Evolutionary conservation across 768 basidiomycete genomes (phyloP).

Genomic region (Trichaptum fuscoviolaceum): DNA sequence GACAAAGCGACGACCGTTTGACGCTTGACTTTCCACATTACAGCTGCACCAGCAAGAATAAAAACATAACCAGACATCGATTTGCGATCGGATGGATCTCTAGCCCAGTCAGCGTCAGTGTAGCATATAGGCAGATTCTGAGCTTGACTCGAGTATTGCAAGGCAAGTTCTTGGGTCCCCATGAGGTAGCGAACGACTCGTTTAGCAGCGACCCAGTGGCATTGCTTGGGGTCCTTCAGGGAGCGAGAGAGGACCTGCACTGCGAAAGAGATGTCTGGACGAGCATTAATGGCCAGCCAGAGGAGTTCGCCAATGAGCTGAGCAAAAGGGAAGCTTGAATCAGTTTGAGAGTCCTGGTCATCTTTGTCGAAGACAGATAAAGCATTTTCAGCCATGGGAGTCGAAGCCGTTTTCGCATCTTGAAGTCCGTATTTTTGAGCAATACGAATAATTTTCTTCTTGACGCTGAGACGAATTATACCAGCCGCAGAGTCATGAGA

Average conservation of each 20-base stretch:
- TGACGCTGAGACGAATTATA: background rate
- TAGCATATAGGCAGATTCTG: constrained; percentile 6
- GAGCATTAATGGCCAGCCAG: constrained; percentile 21
- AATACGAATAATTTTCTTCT: constrained; percentile 8
- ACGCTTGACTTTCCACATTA: constrained; percentile 29
- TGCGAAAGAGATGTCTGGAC: constrained; percentile 26
- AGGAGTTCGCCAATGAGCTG: constrained; percentile 24
- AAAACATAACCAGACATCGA: constrained; percentile 34
- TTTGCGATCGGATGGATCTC: constrained; percentile 19
- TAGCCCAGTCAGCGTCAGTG: constrained; percentile 31
- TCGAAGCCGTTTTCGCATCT: constrained; percentile 16
- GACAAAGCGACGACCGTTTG: constrained; percentile 30
- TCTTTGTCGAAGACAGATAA: background rate
- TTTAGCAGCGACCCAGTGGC: constrained; percentile 19
- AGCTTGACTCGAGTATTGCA: background rate
- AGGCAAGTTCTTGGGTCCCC: constrained; percentile 10
- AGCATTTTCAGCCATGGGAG: constrained; percentile 9
- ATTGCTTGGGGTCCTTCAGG: constrained; percentile 15
- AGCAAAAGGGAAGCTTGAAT: constrained; percentile 10
- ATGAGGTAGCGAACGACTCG: constrained; percentile 22
- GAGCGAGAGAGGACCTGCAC: constrained; percentile 18
- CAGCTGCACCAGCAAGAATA: constrained; percentile 22
- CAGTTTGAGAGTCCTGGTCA: background rate
- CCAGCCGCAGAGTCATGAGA: background rate
- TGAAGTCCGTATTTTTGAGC: constrained; percentile 20